Conservation (phyloP, 495 filamentous ascomycete species). For the Penicillium canariense region DNA sequence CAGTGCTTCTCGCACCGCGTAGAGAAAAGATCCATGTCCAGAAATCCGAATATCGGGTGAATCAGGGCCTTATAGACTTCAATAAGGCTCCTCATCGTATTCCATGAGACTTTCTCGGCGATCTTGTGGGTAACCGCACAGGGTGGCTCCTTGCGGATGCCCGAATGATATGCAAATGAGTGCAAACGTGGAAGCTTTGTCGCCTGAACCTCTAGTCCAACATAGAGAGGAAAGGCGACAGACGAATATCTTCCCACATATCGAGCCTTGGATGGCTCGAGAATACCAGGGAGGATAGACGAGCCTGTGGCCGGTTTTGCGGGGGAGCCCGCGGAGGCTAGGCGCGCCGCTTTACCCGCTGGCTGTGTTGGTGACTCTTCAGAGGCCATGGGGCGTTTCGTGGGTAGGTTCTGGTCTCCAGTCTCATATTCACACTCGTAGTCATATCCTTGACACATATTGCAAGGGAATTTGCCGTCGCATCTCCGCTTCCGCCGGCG, state of each 20-base stretch:
- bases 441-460: conserved; percentile 39
- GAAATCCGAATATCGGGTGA: conserved; percentile 39
- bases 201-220: conserved; percentile 40
- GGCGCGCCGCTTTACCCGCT: conserved; percentile 2
- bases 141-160: conserved; percentile 30
- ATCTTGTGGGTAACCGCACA: conserved; percentile 15
- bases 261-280: conserved; percentile 27
- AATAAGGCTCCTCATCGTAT: conserved; percentile 23
- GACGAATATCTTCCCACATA: conserved; percentile 40
- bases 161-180: conserved; percentile 46
- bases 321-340: neutral
- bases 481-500: conserved; percentile 45
- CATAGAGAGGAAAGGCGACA: conserved; percentile 41
- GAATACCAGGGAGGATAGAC: conserved; percentile 15
- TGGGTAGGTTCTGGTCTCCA: conserved; percentile 1
- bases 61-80: conserved; percentile 35
- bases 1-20: conserved; percentile 27
- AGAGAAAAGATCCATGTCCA: conserved; percentile 30
- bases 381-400: neutral
- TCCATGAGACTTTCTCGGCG: conserved; percentile 23
- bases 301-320: conserved; percentile 10
- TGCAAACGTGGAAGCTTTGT: conserved; percentile 41
- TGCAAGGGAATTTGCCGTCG: conserved; percentile 39
- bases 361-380: neutral
- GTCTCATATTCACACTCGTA: conserved; percentile 38